Evolutionary conservation across 2,329 filamentous ascomycete genomes (phyloP), one percentile per base, ranked within the genome.

Genomic region (Monosporascus ibericus): DNA sequence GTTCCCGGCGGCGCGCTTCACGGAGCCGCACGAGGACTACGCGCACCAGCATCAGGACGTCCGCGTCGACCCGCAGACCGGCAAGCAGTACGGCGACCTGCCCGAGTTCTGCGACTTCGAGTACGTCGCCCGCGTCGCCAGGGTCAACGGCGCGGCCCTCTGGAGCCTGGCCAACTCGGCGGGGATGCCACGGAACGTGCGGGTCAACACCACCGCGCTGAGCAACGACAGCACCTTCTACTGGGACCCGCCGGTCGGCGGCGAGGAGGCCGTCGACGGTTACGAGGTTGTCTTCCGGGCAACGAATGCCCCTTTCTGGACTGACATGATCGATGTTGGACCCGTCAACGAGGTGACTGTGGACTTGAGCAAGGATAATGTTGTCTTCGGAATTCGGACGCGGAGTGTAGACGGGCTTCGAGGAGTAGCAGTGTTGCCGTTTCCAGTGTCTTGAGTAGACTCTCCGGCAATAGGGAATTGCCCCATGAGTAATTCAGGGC

Each of bases 221-320:
- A 68, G 72, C 57, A 81, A 82, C 50, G 70, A 79, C 47, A 78
- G 72, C 48, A 68, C 70, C 39, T 68, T 84, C 17, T 72, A 67
- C 14, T 83, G 79, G 79, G 69, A 70, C 2, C 66, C 72, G 36
- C 72, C 75, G 48, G 53, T 39, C 18, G 55, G 48, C 0, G 62
- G 60, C 24, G 52, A 62, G 58, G 42, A 61, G 1, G 61, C 70
- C 38, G 66, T 78, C 7, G 69, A 59, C 5, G 70, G 72, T 2
- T 83, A 83, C 60, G 80, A 83, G 66, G 63, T 83, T 2, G 75
- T 84, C 0, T 83, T 77, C 77, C 68, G 80, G 51, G 62, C 76
- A 2, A 79, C 75, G 5, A 72, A 71, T 15, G 72, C 75, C 37
- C 72, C 75, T 47, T 70, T 78, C 48, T 81, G 77, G 77, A 76